Conservation (phyloP, 768 basidiomycete genomes). For the Xerocomus brunneocitrinus region DNA sequence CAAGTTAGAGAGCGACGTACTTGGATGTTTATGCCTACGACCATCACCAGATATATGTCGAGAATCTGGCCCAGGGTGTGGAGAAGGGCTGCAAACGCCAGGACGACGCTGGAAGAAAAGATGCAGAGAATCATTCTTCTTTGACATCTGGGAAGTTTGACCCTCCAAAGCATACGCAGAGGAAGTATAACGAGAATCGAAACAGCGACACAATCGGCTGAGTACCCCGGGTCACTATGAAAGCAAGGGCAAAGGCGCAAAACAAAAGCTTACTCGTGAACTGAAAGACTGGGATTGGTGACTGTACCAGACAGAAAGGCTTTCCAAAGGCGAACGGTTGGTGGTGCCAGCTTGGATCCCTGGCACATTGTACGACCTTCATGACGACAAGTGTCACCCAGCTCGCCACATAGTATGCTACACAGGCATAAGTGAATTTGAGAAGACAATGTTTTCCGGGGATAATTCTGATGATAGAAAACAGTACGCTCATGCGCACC, state of each 20-base stretch:
- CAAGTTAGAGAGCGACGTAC: slow-evolving; percentile 4
- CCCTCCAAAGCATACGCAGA: slow-evolving; percentile 18
- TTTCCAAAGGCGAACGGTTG: not conserved
- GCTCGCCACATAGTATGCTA: slow-evolving; percentile 1
- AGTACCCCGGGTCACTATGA: not conserved
- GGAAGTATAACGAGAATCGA: slow-evolving; percentile 17
- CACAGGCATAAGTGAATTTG: slow-evolving; percentile 9
- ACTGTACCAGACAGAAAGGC: slow-evolving; percentile 8
- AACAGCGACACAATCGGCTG: slow-evolving; percentile 17
- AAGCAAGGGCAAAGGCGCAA: too few species aligned
- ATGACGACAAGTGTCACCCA: slow-evolving; percentile 5
- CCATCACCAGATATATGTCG: not conserved
- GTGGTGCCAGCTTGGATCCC: slow-evolving; percentile 10
- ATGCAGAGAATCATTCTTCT: slow-evolving; percentile 23
- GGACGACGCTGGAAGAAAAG: slow-evolving; percentile 17
- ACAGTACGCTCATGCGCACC: slow-evolving; percentile 17
- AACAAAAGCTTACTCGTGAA: slow-evolving; percentile 10
- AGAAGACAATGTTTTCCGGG: slow-evolving; percentile 1
- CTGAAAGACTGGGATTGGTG: slow-evolving; percentile 8
- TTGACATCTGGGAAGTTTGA: slow-evolving; percentile 18
- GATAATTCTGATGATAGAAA: slow-evolving; percentile 18
- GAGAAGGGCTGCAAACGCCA: slow-evolving; percentile 15
- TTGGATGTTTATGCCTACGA: slow-evolving; percentile 16
- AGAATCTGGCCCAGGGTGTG: slow-evolving; percentile 12
- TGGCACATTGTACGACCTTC: slow-evolving; percentile 9